Conservation (phyloP, 257 asterid genomes). For the Solanum peruvianum region DNA sequence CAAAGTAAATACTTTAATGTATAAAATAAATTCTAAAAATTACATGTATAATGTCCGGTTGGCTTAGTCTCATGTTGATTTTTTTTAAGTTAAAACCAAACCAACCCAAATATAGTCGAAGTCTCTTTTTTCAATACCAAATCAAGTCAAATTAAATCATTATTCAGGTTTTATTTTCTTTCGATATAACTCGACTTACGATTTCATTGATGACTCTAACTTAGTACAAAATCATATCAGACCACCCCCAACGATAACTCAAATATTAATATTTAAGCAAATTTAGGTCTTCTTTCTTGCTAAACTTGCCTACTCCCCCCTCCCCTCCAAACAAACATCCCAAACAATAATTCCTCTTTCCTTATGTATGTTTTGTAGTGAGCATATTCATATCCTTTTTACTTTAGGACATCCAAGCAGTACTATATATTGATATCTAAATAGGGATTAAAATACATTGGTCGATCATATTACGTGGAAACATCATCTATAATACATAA, state of each 20-base stretch:
- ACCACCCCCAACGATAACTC: neutral
- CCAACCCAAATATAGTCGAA: no score
- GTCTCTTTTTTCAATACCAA: no score
- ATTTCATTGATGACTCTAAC: neutral
- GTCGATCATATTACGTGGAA: neutral
- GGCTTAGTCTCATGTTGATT: no score
- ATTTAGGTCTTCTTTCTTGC: neutral
- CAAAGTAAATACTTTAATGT: no score
- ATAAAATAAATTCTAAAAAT: no score
- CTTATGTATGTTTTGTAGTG: conserved; percentile 16
- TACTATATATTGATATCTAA: no score
- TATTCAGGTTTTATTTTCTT: no score
- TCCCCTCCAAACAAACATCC: neutral
- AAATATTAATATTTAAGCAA: conserved; percentile 4
- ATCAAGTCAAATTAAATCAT: no score
- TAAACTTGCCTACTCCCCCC: neutral
- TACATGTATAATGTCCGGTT: no score
- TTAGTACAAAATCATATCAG: neutral
- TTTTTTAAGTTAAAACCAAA: no score
- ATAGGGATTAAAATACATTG: neutral
- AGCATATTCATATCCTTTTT: neutral
- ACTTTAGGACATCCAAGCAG: neutral
- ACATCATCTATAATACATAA: neutral
- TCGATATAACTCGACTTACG: no score
- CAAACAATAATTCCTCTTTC: neutral